Evolutionary conservation across 192 early-diverging fungal genomes (phyloP).

Genomic region (Funneliformis geosporum): DNA sequence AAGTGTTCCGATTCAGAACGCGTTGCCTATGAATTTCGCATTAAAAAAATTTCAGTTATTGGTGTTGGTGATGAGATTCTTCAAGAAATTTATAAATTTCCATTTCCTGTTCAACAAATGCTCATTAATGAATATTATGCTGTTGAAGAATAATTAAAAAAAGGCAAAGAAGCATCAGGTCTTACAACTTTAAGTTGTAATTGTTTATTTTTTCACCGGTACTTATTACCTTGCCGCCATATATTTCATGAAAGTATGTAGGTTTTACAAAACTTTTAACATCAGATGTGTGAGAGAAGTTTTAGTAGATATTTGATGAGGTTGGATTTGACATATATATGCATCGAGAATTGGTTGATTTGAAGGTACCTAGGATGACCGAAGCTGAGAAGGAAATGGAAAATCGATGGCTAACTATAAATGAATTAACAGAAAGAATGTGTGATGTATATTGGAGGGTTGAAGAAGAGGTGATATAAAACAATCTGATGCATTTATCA

Average conservation of each 20-base stretch:
- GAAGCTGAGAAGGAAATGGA: background rate
- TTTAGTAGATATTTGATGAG: background rate
- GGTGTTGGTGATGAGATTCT: constrained; percentile 2
- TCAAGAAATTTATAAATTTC: too few species aligned
- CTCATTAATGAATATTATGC: constrained; percentile 4
- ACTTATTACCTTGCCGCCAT: background rate
- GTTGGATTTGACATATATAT: too few species aligned
- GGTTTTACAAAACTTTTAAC: constrained; percentile 8
- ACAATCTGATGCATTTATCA: too few species aligned
- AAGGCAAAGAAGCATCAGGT: background rate
- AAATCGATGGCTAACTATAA: background rate
- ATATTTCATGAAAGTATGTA: constrained; percentile 12
- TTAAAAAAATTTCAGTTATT: background rate
- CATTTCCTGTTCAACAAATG: too few species aligned
- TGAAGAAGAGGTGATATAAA: background rate
- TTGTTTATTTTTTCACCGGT: background rate
- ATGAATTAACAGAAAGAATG: background rate
- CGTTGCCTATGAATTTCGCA: background rate
- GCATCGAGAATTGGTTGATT: background rate
- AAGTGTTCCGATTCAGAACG: constrained; percentile 3
- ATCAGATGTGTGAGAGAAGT: background rate
- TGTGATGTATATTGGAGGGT: background rate
- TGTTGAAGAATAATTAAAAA: background rate
- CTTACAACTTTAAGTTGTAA: background rate
- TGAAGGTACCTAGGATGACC: background rate